These are phyloP conservation scores for Dioscorea alata DNA, from an alignment of 106 monocot species.

Conservation along the genomic window DNA sequence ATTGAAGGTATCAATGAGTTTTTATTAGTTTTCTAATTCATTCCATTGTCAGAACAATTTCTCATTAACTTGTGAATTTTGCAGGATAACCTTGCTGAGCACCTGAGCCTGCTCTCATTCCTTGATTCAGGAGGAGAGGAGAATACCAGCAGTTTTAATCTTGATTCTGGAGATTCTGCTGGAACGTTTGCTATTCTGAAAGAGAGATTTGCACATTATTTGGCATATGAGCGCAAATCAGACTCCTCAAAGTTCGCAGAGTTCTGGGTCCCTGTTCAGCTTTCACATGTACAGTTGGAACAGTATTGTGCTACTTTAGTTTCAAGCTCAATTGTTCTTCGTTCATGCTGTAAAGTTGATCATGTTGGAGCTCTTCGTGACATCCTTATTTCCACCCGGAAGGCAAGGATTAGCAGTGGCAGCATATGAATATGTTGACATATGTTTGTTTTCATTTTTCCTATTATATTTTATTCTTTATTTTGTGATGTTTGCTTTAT, in stretches of 20 bases:
- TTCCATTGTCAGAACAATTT: neutral
- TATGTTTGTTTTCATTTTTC: no score
- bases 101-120: conserved; percentile 63
- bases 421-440: no score
- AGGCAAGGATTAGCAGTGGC: conserved; percentile 21
- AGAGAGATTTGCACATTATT: conserved; percentile 42
- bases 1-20: conserved; percentile 43
- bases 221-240: conserved; percentile 46
- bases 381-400: conserved; percentile 53
- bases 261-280: conserved; percentile 89
- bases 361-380: conserved; percentile 64
- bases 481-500: neutral
- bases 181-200: conserved; percentile 32
- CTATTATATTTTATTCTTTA: no score
- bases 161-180: conserved; percentile 14
- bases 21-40: neutral
- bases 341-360: conserved; percentile 53
- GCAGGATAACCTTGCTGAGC: conserved; percentile 62
- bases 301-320: conserved; percentile 59
- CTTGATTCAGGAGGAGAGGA: conserved; percentile 41
- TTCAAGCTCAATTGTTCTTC: conserved; percentile 54
- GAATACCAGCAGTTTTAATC: conserved; percentile 13
- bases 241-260: conserved; percentile 63
- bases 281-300: conserved; percentile 88
- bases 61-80: conserved; percentile 9